These are phyloP conservation scores for Liquidambar formosana DNA, from an alignment of 164 flowering plant species.

Conservation along the genomic window DNA sequence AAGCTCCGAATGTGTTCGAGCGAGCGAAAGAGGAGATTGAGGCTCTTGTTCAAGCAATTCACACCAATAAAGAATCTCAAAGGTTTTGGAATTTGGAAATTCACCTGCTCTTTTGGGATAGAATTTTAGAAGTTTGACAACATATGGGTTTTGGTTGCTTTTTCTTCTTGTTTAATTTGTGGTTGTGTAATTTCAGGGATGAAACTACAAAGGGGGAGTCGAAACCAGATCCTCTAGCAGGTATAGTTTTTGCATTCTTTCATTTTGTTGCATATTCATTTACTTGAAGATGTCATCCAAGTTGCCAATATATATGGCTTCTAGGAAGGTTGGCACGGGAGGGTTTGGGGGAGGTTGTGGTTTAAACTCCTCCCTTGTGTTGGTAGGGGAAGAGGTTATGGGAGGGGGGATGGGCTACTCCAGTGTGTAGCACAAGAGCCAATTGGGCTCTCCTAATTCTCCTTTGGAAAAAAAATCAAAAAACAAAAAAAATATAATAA, in stretches of 20 bases:
- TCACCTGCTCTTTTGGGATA: background rate
- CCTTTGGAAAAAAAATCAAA: too few relatives aligned
- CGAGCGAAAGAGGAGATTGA: constrained; percentile 58
- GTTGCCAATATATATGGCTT: too few relatives aligned
- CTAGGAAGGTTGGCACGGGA: too few relatives aligned
- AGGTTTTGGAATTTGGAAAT: constrained; percentile 21
- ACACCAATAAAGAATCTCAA: constrained; percentile 35
- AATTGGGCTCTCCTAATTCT: too few relatives aligned
- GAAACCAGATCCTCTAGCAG: constrained; percentile 14
- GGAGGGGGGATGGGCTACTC: too few relatives aligned
- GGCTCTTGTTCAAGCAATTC: constrained; percentile 45
- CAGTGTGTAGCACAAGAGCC: too few relatives aligned
- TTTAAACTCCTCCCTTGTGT: too few relatives aligned
- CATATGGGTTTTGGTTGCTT: background rate
- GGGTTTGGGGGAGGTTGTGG: too few relatives aligned
- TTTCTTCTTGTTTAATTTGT: background rate
- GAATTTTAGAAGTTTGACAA: background rate
- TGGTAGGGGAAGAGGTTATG: too few relatives aligned
- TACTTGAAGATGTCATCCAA: too few relatives aligned
- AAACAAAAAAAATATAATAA: too few relatives aligned
- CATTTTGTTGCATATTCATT: background rate
- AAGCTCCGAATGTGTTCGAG: constrained; percentile 51
- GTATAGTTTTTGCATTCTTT: constrained; percentile 1
- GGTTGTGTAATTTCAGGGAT: constrained; percentile 18
- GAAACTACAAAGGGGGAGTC: constrained; percentile 9